phyloP scores from a whole-genome alignment of 2,329 filamentous ascomycete genomes.

The Aaosphaeria arxii region DNA sequence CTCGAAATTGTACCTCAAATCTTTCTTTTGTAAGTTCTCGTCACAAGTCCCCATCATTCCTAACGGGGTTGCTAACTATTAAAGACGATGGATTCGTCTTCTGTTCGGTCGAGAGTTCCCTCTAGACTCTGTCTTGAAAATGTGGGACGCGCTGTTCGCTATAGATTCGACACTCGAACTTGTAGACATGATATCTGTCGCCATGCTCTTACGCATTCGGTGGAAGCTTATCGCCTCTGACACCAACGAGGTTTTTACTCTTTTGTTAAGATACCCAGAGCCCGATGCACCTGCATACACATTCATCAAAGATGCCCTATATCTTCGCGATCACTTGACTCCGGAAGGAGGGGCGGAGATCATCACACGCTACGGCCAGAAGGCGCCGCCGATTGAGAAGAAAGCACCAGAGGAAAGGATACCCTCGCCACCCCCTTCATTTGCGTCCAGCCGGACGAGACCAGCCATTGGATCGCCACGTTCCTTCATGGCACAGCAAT shows the following conservation, averaged over 20 bases:
- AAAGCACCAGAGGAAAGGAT: conserved; percentile 26
- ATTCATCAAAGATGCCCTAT: conserved; percentile 83
- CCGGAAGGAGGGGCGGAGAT: conserved; percentile 61
- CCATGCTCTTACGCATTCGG: conserved; percentile 87
- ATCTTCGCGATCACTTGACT: conserved; percentile 64
- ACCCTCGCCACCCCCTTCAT: conserved; percentile 22
- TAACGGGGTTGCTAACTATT: conserved; percentile 4
- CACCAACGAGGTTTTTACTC: conserved; percentile 78
- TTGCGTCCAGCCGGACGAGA: conserved; percentile 20
- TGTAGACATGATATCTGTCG: conserved; percentile 86
- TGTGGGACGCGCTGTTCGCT: conserved; percentile 92
- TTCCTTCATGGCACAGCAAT: conserved; percentile 25
- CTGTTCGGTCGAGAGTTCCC: conserved; percentile 92
- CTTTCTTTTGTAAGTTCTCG: conserved; percentile 74
- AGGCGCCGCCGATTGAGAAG: conserved; percentile 30
- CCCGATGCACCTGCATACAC: conserved; percentile 66
- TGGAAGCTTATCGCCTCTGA: conserved; percentile 86
- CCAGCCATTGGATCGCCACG: conserved; percentile 25
- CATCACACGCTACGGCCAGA: conserved; percentile 66
- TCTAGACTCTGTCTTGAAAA: conserved; percentile 74
- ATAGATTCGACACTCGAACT: conserved; percentile 77
- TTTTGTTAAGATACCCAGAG: conserved; percentile 79
- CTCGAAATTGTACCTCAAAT: conserved; percentile 95
- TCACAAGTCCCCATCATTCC: conserved; percentile 7
- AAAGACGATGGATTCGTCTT: conserved; percentile 85